Conservation (phyloP, 345 rosid genomes). For the Geranium rotundifolium region DNA sequence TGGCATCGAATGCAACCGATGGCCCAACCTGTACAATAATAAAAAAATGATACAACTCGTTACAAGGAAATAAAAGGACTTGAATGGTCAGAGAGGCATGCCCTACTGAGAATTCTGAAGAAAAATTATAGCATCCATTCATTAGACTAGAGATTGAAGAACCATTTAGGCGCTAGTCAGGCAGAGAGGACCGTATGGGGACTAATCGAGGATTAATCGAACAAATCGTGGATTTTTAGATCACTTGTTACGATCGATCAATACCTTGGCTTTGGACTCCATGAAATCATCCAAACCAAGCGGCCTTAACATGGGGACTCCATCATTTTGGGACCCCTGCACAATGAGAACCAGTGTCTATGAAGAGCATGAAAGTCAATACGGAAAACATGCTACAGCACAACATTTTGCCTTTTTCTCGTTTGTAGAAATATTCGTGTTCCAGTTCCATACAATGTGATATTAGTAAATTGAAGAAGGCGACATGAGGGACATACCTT, state of each 20-base stretch:
- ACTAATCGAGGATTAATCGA: too few relatives aligned
- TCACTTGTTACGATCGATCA: too few relatives aligned
- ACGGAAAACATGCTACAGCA: not conserved
- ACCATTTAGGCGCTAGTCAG: too few relatives aligned
- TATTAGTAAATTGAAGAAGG: not conserved
- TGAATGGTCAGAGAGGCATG: too few relatives aligned
- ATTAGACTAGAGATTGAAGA: not conserved
- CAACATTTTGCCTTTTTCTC: too few relatives aligned
- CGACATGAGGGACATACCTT: slow-evolving; percentile 17
- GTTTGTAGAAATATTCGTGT: too few relatives aligned
- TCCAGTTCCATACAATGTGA: not conserved
- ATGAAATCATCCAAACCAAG: slow-evolving; percentile 73
- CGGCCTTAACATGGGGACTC: slow-evolving; percentile 40
- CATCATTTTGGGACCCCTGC: slow-evolving; percentile 35
- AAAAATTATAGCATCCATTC: too few relatives aligned
- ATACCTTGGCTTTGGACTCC: slow-evolving; percentile 81
- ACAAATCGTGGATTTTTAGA: too few relatives aligned
- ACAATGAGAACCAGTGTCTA: not conserved
- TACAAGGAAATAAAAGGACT: too few relatives aligned
- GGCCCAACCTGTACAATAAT: slow-evolving; percentile 62
- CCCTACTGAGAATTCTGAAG: too few relatives aligned
- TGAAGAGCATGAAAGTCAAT: slow-evolving; percentile 2
- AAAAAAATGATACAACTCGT: too few relatives aligned
- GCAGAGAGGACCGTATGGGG: too few relatives aligned
- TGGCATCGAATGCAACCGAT: slow-evolving; percentile 73